These are phyloP conservation scores for Liquidambar formosana DNA, from an alignment of 164 flowering plant genomes.

Conservation along the genomic window DNA sequence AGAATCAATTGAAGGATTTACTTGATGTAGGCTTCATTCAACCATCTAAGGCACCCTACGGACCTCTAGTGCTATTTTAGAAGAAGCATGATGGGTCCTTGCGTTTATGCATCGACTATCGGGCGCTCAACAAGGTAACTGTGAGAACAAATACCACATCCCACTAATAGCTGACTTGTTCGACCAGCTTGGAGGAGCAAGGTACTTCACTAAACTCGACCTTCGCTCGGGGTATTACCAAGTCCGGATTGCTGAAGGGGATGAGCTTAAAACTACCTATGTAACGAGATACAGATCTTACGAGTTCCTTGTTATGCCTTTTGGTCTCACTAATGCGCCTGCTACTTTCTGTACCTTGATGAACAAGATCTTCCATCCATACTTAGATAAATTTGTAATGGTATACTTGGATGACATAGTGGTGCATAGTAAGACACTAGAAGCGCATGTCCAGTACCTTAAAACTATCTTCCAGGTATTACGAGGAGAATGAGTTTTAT, in stretches of 20 bases:
- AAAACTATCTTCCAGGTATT: neutral
- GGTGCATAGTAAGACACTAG: no score
- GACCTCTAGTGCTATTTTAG: neutral
- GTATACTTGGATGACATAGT: no score
- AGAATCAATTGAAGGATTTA: neutral
- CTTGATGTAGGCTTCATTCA: neutral
- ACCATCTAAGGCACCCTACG: slow-evolving; percentile 3
- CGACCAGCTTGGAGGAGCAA: neutral
- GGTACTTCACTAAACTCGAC: neutral
- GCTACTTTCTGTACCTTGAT: no score
- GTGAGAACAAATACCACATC: neutral
- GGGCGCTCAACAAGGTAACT: neutral
- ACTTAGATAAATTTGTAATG: no score
- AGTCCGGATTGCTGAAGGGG: neutral
- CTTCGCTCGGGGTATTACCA: neutral
- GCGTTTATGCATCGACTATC: neutral
- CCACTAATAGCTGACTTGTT: neutral
- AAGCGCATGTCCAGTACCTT: no score
- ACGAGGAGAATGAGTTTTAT: neutral
- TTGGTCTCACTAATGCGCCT: no score
- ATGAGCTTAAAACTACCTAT: neutral
- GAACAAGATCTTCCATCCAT: no score
- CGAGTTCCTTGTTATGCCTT: neutral
- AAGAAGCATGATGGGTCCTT: neutral
- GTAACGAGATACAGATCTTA: neutral